Conservation (phyloP, 306 rosid genomes). For the Macrotyloma uniflorum region DNA sequence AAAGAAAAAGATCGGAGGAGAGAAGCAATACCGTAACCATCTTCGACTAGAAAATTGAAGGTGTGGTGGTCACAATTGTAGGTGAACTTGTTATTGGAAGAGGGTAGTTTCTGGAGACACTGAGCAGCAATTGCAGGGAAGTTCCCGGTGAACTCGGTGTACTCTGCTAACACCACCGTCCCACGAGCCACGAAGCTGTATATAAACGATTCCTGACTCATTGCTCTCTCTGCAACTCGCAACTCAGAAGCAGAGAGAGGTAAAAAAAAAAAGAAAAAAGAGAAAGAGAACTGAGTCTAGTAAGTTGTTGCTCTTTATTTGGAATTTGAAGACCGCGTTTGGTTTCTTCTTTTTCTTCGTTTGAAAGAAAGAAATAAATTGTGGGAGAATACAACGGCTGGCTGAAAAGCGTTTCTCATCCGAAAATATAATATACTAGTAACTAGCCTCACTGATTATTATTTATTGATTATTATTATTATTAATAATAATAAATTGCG, state of each 20-base stretch:
- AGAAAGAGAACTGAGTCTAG: neutral
- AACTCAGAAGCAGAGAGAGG: neutral
- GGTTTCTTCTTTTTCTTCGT: constrained; percentile 37
- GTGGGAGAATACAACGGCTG: neutral
- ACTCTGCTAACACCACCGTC: constrained; percentile 86
- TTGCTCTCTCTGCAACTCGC: constrained; percentile 36
- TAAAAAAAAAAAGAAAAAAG: neutral
- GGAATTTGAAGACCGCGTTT: constrained; percentile 13
- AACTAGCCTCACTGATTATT: too few species aligned
- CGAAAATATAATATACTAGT: neutral
- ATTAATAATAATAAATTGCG: neutral
- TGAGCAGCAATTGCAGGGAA: constrained; percentile 92
- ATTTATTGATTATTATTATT: neutral
- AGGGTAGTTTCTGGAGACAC: constrained; percentile 85
- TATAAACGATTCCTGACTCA: constrained; percentile 88
- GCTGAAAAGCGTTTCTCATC: neutral
- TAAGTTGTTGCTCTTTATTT: neutral
- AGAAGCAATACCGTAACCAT: constrained; percentile 72
- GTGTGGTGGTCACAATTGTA: constrained; percentile 91
- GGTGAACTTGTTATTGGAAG: constrained; percentile 89
- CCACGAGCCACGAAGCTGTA: constrained; percentile 95
- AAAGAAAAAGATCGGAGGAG: constrained; percentile 11
- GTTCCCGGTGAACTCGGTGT: constrained; percentile 93
- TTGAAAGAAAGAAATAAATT: constrained; percentile 39
- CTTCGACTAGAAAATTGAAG: constrained; percentile 83